Evolutionary conservation across 1,284 basidiomycete species (phyloP), one percentile per base, ranked within the genome.

Genomic region (Bjerkandera adusta): DNA sequence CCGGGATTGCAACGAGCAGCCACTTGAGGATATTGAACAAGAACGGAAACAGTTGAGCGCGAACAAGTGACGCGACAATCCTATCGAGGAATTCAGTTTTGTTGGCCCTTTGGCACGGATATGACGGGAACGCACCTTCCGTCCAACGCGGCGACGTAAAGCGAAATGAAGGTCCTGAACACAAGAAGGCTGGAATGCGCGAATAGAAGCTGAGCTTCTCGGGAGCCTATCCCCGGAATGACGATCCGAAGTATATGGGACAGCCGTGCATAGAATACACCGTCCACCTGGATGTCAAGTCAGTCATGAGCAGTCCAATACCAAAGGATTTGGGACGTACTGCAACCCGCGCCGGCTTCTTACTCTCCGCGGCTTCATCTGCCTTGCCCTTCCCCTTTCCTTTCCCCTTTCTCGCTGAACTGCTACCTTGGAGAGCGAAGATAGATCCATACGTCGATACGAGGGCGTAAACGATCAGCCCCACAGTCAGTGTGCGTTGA

Each of bases 61-160:
- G 85, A n/a, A 98, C 96, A 6, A 98, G 79, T 15, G 92, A 92
- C 2, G 93, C 92, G 0, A 99, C 96, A 57, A 99, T 96, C 59
- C 91, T 93, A 57, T 26, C 8, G 44, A 37, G 43, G 35, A 12
- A 21, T 44, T 7, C 42, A 32, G 34, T 48, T 27, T 44, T 33
- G 13, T 13, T 22, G 18, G 13, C 4, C 3, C 21, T 50, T 26
- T 43, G 25, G 30, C 30, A 33, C 32, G 20, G 36, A 43, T 29
- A 45, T 40, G 36, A 26, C 16, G 36, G 44, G 20, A 6, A 71
- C 86, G 61, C 60, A 92, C 90, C 86, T 84, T 64, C 94, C 95
- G 61, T 98, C 96, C 40, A 98, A 75, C 42, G 91, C 83, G 6
- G 96, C 95, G 39, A 99, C 93, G 61, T 97, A 97, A n/a, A 99